Evolutionary conservation across 495 filamentous ascomycete genomes (phyloP).

Genomic region (Neurospora intermedia): DNA sequence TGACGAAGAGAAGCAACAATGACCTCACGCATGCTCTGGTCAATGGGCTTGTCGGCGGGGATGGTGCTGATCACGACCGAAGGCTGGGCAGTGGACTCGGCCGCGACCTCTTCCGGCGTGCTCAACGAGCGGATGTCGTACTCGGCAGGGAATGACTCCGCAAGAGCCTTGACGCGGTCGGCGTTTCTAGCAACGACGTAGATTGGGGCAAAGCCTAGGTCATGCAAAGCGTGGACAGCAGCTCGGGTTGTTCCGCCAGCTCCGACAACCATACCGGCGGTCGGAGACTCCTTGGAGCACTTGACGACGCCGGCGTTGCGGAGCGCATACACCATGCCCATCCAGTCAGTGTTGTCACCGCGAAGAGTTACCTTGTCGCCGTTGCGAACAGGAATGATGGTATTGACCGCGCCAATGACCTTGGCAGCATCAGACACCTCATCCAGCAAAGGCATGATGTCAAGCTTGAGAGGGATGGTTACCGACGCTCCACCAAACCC

Average conservation of each 20-base stretch:
- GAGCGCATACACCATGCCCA: conserved; percentile 79
- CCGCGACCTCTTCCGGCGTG: conserved; percentile 35
- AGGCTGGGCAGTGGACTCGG: conserved; percentile 42
- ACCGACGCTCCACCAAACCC: conserved; percentile 90
- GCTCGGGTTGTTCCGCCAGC: conserved; percentile 87
- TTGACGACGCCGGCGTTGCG: conserved; percentile 52
- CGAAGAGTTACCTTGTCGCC: conserved; percentile 41
- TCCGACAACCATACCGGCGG: conserved; percentile 65
- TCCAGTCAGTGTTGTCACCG: conserved; percentile 95
- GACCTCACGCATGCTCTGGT: conserved; percentile 55
- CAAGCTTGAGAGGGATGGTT: conserved; percentile 89
- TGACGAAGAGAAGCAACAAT: conserved; percentile 48
- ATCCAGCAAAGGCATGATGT: conserved; percentile 75
- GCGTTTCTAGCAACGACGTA: conserved; percentile 76
- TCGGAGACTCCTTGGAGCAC: conserved; percentile 21
- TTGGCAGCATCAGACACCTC: conserved; percentile 65
- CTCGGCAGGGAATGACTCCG: conserved; percentile 58
- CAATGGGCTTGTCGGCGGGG: conserved; percentile 80
- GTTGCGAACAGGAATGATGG: conserved; percentile 48
- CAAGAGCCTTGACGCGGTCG: conserved; percentile 53
- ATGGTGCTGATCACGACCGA: conserved; percentile 79
- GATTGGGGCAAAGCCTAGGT: conserved; percentile 74
- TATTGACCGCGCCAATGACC: conserved; percentile 91
- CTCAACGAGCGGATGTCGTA: conserved; percentile 64
- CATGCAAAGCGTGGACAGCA: conserved; percentile 78